These are phyloP conservation scores for Mycena crocata DNA, from an alignment of 768 basidiomycete genomes.

Conservation along the genomic window DNA sequence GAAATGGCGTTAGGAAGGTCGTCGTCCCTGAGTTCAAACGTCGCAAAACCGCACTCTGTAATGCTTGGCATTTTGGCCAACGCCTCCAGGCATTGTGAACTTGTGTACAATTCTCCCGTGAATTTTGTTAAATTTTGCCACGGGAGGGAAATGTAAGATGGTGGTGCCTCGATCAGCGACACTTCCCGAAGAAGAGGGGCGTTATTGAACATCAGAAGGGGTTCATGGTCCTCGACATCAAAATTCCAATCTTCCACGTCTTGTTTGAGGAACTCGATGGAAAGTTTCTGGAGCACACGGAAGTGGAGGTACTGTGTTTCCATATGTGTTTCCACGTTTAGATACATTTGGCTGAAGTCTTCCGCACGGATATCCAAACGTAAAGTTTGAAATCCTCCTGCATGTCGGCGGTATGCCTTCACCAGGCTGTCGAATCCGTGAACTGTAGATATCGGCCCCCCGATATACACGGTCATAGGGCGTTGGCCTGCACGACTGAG, in stretches of 20 bases:
- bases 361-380: not conserved
- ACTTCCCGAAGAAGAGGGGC: slow-evolving; percentile 5
- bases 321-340: not conserved
- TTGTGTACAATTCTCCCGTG: slow-evolving; percentile 7
- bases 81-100: not conserved
- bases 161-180: not conserved
- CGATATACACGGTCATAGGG: slow-evolving; percentile 5
- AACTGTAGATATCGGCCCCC: not conserved
- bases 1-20: not conserved
- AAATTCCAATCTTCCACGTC: not conserved
- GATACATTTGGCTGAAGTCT: not conserved
- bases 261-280: not conserved
- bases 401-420: not conserved
- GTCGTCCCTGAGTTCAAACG: not conserved
- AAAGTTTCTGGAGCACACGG: not conserved
- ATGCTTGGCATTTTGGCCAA: slow-evolving; percentile 9
- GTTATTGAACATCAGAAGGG: not conserved
- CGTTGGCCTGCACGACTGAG: not conserved
- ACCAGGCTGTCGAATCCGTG: not conserved
- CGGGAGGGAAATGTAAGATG: slow-evolving; percentile 1
- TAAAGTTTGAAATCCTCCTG: not conserved
- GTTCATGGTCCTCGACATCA: not conserved
- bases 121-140: slow-evolving; percentile 22
- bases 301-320: not conserved
- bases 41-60: slow-evolving; percentile 2